Conservation (phyloP, 2,329 filamentous ascomycete genomes). For the Gliomastix tumulicola region DNA sequence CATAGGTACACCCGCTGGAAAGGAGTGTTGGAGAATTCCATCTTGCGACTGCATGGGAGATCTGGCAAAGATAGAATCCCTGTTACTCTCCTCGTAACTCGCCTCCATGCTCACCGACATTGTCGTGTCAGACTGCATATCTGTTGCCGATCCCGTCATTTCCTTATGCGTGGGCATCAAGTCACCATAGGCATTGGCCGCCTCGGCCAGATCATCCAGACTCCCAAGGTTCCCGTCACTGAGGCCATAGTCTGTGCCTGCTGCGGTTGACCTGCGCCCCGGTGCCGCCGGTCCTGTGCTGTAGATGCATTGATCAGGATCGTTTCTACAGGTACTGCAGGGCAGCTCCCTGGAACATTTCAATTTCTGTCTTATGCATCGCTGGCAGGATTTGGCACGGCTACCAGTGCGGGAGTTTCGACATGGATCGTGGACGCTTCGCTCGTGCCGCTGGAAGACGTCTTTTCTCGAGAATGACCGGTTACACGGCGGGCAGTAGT, state of each 20-base stretch:
- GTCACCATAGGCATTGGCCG: neutral
- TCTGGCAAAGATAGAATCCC: neutral
- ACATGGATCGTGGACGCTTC: conserved; percentile 13
- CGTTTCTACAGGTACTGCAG: conserved; percentile 10
- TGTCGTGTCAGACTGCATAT: neutral
- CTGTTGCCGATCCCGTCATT: neutral
- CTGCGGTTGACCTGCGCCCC: no score
- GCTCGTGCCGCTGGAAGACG: conserved; percentile 18
- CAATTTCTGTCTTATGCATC: conserved; percentile 17
- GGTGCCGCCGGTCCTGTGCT: conserved; percentile 6
- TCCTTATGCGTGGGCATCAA: neutral
- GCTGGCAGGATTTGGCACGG: conserved; percentile 15
- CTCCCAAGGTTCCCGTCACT: no score
- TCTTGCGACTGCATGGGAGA: neutral
- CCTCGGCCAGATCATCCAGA: neutral
- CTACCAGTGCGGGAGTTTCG: conserved; percentile 5
- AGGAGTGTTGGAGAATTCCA: neutral
- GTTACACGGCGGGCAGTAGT: neutral
- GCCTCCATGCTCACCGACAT: neutral
- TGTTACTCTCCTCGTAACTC: neutral
- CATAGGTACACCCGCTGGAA: no score
- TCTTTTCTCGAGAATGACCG: conserved; percentile 12
- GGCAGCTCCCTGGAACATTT: conserved; percentile 15
- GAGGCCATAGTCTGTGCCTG: no score
- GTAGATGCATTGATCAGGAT: conserved; percentile 2